Percentiles rank a stretch among this genome's conserved stretches.
Conservation (phyloP, 306 rosid species). For the Hylodesmum podocarpum region DNA sequence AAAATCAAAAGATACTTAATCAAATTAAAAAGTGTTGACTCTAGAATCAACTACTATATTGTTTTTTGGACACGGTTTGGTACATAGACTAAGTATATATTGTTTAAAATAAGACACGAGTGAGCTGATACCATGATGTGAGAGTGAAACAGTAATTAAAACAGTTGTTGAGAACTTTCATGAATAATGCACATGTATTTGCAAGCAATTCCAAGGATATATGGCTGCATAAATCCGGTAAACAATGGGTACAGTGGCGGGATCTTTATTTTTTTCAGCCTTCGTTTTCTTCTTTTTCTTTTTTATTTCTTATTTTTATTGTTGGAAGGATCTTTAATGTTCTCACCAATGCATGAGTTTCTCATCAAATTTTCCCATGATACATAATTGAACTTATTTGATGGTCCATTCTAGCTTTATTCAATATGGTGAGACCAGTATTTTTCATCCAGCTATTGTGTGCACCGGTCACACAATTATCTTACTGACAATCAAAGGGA, state of each 20-base stretch:
- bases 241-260: constrained; percentile 81
- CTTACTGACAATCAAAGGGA: no score
- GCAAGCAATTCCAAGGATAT: constrained; percentile 72
- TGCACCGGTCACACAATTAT: no score
- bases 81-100: background rate
- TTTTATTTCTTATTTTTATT: no score
- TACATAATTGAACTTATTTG: no score
- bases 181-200: background rate
- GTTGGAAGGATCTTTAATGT: background rate
- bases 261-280: background rate
- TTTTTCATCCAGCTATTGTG: no score
- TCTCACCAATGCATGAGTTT: background rate
- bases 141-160: background rate
- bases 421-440: no score
- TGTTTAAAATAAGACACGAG: constrained; percentile 4
- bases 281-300: background rate
- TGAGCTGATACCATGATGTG: constrained; percentile 12
- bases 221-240: constrained; percentile 65
- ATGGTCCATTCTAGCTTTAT: no score
- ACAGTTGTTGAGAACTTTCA: background rate
- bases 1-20: background rate
- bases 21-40: background rate
- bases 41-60: background rate
- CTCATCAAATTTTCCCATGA: no score
- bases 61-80: background rate